Evolutionary conservation across 2,329 filamentous ascomycete species (phyloP).

Genomic region (Phialemonium atrogriseum): DNA sequence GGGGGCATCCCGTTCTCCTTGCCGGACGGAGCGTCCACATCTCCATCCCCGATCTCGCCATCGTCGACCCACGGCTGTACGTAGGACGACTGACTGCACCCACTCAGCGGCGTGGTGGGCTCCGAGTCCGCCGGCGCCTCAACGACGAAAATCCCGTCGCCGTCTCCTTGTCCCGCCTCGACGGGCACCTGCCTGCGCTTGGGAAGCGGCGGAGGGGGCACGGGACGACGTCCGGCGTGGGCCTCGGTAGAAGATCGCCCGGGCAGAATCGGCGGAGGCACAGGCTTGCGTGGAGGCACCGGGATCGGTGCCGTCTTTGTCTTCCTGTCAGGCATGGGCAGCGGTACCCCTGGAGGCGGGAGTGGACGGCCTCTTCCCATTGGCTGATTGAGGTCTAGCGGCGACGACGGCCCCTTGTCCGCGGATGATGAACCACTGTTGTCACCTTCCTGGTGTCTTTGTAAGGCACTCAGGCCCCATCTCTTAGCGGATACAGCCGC

Average conservation of each 20-base stretch:
- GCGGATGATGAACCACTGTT: conserved; percentile 16
- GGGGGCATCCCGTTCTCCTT: conserved; percentile 1
- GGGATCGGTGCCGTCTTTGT: conserved; percentile 48
- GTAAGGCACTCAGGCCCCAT: conserved; percentile 51
- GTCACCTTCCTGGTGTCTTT: conserved; percentile 35
- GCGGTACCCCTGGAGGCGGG: conserved; percentile 70
- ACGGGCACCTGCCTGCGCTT: conserved; percentile 27
- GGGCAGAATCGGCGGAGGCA: conserved; percentile 31
- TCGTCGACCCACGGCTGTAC: conserved; percentile 27
- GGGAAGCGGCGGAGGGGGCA: conserved; percentile 40
- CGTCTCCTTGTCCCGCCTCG: conserved; percentile 23
- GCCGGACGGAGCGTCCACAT: conserved; percentile 6
- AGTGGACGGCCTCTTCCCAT: conserved; percentile 78
- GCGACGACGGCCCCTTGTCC: conserved; percentile 11
- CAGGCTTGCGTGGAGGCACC: conserved; percentile 57
- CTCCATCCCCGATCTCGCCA: conserved; percentile 18
- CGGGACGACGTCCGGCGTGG: conserved; percentile 16
- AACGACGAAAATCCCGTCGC: conserved; percentile 54
- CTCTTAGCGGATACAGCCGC: conserved; percentile 47
- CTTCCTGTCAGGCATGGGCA: conserved; percentile 59
- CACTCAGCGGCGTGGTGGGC: conserved; percentile 40
- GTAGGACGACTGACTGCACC: conserved; percentile 19
- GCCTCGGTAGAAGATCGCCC: conserved; percentile 9
- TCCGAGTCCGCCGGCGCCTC: conserved; percentile 57
- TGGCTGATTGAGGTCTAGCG: conserved; percentile 50